Evolutionary conservation across 768 basidiomycete species (phyloP).

Genomic region (Lyophyllum shimeji): DNA sequence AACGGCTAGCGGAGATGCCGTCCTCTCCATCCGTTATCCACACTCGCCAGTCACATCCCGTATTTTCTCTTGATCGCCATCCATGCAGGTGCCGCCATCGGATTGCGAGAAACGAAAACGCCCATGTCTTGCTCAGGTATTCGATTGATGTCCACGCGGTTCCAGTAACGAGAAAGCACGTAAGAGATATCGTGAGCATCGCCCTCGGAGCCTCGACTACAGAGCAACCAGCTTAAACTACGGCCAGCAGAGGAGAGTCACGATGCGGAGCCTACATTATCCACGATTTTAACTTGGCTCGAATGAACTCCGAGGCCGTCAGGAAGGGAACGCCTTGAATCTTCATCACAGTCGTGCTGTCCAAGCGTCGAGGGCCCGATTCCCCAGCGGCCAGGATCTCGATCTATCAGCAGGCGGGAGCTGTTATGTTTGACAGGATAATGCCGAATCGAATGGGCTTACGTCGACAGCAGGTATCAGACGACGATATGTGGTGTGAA

Average conservation of each 20-base stretch:
- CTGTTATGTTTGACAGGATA: constrained; percentile 2
- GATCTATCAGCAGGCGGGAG: constrained; percentile 45
- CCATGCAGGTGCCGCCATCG: constrained; percentile 71
- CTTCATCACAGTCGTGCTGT: constrained; percentile 64
- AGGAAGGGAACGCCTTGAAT: constrained; percentile 77
- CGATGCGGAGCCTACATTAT: constrained; percentile 54
- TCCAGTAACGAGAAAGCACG: constrained; percentile 75
- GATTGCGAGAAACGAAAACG: constrained; percentile 60
- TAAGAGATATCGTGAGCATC: constrained; percentile 81
- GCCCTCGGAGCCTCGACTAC: constrained; percentile 64
- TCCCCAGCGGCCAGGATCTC: constrained; percentile 84
- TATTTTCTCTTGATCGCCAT: constrained; percentile 73
- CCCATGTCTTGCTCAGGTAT: constrained; percentile 87
- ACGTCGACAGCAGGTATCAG: constrained; percentile 80
- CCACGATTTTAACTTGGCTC: constrained; percentile 85
- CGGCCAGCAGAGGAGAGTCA: constrained; percentile 13
- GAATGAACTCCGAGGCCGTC: constrained; percentile 81
- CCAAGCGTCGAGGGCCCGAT: constrained; percentile 73
- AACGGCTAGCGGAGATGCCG: background rate
- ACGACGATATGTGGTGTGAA: constrained; percentile 75
- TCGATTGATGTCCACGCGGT: constrained; percentile 80
- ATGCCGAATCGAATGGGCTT: constrained; percentile 23
- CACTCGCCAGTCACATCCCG: constrained; percentile 41
- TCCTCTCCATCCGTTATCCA: background rate
- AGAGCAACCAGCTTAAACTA: constrained; percentile 17